Evolutionary conservation across 306 rosid species (phyloP).

Genomic region (Corylus americana): DNA sequence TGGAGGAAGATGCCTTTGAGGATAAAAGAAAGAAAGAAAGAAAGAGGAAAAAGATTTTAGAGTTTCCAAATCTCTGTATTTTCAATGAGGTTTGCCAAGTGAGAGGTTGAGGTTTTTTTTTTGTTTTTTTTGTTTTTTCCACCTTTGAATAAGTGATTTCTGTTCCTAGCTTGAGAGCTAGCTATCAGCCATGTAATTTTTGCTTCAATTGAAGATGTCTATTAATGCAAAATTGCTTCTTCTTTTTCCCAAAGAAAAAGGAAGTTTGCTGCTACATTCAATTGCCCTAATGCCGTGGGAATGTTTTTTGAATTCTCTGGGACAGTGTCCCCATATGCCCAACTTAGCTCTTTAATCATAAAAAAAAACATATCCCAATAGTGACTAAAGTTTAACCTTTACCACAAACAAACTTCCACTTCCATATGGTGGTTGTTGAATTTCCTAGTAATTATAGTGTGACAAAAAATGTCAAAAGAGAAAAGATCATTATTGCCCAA

Average conservation of each 20-base stretch:
- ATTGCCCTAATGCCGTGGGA: constrained; percentile 3
- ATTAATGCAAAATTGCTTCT: constrained; percentile 10
- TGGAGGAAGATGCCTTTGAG: constrained; percentile 87
- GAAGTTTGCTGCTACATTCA: constrained; percentile 1
- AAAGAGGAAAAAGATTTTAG: constrained; percentile 4
- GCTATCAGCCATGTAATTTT: constrained; percentile 8
- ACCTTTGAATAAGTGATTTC: constrained; percentile 30
- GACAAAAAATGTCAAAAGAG: neutral
- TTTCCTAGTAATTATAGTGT: neutral
- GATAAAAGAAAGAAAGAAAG: constrained; percentile 1
- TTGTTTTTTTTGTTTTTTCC: neutral
- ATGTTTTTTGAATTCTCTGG: constrained; percentile 23
- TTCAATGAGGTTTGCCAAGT: constrained; percentile 29
- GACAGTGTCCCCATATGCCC: constrained; percentile 5
- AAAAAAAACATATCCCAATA: neutral
- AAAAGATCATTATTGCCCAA: neutral
- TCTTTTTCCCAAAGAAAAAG: neutral
- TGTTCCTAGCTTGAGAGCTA: constrained; percentile 17
- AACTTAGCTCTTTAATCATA: neutral
- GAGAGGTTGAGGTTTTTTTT: neutral
- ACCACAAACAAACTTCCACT: constrained; percentile 2
- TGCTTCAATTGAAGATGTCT: constrained; percentile 26
- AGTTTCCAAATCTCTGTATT: constrained; percentile 23
- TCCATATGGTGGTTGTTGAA: neutral
- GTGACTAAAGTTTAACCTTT: neutral